Evolutionary conservation across 805 yeast genomes (phyloP).

Genomic region (Candida nonsorbophila): DNA sequence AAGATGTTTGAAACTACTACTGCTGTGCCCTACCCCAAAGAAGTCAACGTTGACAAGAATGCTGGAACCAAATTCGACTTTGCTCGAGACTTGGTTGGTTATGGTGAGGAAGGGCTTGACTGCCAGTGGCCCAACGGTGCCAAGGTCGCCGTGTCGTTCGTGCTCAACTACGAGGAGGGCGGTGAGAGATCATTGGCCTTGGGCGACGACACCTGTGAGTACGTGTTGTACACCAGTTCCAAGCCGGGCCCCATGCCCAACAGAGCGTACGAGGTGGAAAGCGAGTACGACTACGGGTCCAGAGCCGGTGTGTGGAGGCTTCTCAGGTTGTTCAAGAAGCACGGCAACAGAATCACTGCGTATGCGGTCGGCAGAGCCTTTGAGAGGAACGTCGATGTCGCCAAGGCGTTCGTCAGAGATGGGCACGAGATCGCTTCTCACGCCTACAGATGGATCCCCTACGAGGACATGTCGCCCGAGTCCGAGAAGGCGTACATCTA

Average conservation of each 20-base stretch:
- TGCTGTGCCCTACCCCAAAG: conserved; percentile 4
- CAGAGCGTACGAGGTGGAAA: conserved; percentile 7
- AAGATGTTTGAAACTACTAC: conserved; percentile 2
- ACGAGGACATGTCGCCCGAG: conserved; percentile 9
- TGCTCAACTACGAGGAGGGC: conserved; percentile 21
- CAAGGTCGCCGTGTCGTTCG: conserved; percentile 16
- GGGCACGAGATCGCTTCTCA: conserved; percentile 14
- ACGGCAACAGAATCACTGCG: conserved; percentile 8
- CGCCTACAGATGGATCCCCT: conserved; percentile 14
- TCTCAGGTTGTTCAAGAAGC: conserved; percentile 7
- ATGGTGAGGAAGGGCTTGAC: conserved; percentile 18
- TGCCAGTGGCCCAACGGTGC: conserved; percentile 15
- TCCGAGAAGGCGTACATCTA: conserved; percentile 11
- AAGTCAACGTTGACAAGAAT: conserved; percentile 4
- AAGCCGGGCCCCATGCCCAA: conserved; percentile 6
- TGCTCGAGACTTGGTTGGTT: conserved; percentile 12
- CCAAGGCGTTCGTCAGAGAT: conserved; percentile 11
- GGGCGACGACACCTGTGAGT: conserved; percentile 11
- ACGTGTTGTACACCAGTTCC: conserved; percentile 7
- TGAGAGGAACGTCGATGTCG: conserved; percentile 8
- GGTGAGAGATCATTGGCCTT: conserved; percentile 13
- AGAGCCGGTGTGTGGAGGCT: conserved; percentile 11
- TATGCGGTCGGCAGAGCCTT: conserved; percentile 12
- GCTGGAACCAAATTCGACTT: conserved; percentile 9
- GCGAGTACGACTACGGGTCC: conserved; percentile 11